Evolutionary conservation across 805 yeast species (phyloP), one percentile per base, ranked within the genome.

Genomic region (Kurtzmaniella fragi): DNA sequence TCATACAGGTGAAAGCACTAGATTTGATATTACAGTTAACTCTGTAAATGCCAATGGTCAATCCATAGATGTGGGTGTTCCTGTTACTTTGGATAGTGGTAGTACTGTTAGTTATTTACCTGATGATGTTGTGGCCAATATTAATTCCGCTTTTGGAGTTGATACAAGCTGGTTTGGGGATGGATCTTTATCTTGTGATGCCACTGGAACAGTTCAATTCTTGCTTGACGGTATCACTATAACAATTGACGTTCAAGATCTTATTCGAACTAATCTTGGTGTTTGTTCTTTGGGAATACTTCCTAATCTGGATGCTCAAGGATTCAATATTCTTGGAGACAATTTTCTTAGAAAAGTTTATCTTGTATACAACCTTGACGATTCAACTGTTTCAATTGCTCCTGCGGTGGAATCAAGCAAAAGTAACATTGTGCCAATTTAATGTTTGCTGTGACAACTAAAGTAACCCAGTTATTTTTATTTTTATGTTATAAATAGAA

Each of bases 321-420:
- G 26, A 5, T 33, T 12, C 29, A n/a, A 23, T 9, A 25, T 80
- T 39, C 62, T 84, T 29, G 93, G 93, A 10, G 89, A 82, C 53
- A 71, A 75, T 34, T 74, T 84, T 52, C 60, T 84, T 46, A 67
- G 85, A 38, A 70, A 75, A 40, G 80, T 81, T 2, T 83, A 81
- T 54, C 69, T 78, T 23, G 85, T 80, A 12, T 80, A 73, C 57
- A 83, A 84, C 55, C 59, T 80, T 38, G 85, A 78, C 25, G 73
- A 72, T 50, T 61, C 59, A 35, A 69, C 77, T 49, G 62, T 83
- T 30, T 77, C 84, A 3, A 48, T 83, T 52, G 84, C 67, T 6
- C 64, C 52, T 34, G 61, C 43, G 28, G 47, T 45, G 13, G 54
- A 57, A 40, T 49, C 64, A 25, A 38, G 46, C 39, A 54, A 56